These are phyloP conservation scores for Linnemannia exigua DNA, from an alignment of 192 early-diverging fungal species.

Conservation along the genomic window DNA sequence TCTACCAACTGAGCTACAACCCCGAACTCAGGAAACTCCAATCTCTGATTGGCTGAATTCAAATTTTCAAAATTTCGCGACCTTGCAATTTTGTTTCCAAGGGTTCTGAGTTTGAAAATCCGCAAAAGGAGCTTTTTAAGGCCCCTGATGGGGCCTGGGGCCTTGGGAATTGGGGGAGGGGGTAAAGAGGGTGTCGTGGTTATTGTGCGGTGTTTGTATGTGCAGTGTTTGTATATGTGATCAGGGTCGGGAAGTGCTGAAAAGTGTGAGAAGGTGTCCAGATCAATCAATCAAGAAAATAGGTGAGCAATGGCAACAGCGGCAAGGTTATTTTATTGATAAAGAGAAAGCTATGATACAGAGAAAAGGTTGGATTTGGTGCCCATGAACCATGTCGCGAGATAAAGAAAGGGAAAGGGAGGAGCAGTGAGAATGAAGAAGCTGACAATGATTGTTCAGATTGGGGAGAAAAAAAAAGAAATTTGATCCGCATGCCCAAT, in stretches of 20 bases:
- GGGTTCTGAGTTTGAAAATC: background rate
- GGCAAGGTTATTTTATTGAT: background rate
- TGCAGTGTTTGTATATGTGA: no score
- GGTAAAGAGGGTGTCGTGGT: no score
- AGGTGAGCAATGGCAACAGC: background rate
- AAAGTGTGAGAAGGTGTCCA: no score
- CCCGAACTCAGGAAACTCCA: background rate
- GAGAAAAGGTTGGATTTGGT: background rate
- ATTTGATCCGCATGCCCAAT: no score
- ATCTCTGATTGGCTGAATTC: background rate
- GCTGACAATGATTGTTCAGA: no score
- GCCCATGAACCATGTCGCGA: background rate
- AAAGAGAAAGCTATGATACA: background rate
- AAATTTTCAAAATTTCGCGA: background rate
- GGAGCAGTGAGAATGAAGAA: background rate
- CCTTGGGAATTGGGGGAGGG: no score
- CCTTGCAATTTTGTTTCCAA: background rate
- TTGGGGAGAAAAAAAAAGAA: no score
- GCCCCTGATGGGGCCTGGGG: background rate
- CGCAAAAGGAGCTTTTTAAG: background rate
- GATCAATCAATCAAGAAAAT: no score
- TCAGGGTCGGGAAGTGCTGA: no score
- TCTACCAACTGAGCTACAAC: slow-evolving; percentile 53
- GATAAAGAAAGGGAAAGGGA: background rate
- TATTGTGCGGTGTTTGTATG: no score